Percentiles rank a stretch among this genome's conserved stretches.
Evolutionary conservation across 1,284 basidiomycete species (phyloP).

Genomic region (Mycena citricolor): DNA sequence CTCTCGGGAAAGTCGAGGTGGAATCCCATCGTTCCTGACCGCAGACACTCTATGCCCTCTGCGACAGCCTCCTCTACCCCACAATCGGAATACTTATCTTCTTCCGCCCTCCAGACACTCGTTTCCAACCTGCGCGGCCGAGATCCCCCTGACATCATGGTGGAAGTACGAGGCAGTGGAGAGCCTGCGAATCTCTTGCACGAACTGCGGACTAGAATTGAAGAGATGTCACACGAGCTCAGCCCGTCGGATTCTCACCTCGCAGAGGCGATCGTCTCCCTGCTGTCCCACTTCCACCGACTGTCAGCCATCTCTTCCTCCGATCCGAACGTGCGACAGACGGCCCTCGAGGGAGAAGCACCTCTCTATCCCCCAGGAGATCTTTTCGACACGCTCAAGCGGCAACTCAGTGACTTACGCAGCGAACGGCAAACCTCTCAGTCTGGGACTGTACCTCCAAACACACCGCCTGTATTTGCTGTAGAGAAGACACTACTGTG

Average conservation of each 20-base stretch:
- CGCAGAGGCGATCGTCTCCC: conserved; percentile 61
- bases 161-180: conserved; percentile 39
- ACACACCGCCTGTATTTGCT: conserved; percentile 48
- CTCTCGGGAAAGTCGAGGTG: conserved; percentile 54
- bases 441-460: conserved; percentile 32
- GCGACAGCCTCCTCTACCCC: conserved; percentile 36
- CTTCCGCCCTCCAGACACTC: conserved; percentile 61
- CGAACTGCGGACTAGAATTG: conserved; percentile 59
- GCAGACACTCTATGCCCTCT: conserved; percentile 63
- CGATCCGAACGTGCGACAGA: conserved; percentile 19
- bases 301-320: conserved; percentile 44
- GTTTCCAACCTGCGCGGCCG: conserved; percentile 60
- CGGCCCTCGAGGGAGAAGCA: conserved; percentile 24
- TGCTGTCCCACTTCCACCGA: conserved; percentile 65
- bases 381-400: conserved; percentile 60
- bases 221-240: conserved; percentile 45
- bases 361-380: conserved; percentile 37
- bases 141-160: conserved; percentile 40
- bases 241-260: conserved; percentile 54
- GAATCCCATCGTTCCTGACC: conserved; percentile 60
- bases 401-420: conserved; percentile 69
- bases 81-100: conserved; percentile 34
- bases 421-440: conserved; percentile 47
- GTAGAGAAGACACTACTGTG: conserved; percentile 71
- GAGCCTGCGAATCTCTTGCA: conserved; percentile 56